Percentiles rank a stretch among this genome's conserved stretches.
Evolutionary conservation across 306 rosid genomes (phyloP).

Genomic region (Glycine tomentella): DNA sequence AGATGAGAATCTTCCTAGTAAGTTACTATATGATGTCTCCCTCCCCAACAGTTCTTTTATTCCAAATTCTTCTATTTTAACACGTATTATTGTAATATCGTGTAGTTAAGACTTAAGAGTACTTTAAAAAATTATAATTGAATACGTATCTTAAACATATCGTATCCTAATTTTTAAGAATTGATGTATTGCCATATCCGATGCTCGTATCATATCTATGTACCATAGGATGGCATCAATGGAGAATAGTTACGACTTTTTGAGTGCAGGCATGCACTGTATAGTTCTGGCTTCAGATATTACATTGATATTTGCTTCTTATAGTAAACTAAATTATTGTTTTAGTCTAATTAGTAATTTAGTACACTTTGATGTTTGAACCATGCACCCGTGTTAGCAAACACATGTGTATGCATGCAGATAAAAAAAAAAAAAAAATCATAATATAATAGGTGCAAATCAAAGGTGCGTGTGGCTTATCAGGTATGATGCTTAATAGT

Average conservation of each 20-base stretch:
- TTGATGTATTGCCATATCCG: too few species aligned
- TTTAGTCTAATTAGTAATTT: neutral
- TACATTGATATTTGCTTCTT: constrained; percentile 5
- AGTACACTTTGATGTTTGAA: neutral
- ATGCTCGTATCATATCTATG: too few species aligned
- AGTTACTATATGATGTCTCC: too few species aligned
- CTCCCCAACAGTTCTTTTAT: too few species aligned
- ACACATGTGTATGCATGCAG: neutral
- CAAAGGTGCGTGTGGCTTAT: constrained; percentile 85
- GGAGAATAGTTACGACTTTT: constrained; percentile 23
- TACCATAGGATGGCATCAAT: neutral
- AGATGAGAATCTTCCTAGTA: too few species aligned
- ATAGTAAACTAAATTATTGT: neutral
- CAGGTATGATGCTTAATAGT: constrained; percentile 64
- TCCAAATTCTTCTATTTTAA: too few species aligned
- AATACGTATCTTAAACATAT: too few species aligned
- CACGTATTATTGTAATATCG: too few species aligned
- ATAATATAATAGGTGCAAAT: neutral
- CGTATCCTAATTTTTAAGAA: too few species aligned
- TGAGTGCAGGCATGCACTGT: constrained; percentile 9
- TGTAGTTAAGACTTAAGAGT: too few species aligned
- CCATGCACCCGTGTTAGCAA: constrained; percentile 12
- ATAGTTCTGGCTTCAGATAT: constrained; percentile 28
- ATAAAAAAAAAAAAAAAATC: neutral
- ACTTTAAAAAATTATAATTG: too few species aligned